Base-by-base conservation (phyloP, 805 yeast species). In the Kregervanrija fluxuum region DNA sequence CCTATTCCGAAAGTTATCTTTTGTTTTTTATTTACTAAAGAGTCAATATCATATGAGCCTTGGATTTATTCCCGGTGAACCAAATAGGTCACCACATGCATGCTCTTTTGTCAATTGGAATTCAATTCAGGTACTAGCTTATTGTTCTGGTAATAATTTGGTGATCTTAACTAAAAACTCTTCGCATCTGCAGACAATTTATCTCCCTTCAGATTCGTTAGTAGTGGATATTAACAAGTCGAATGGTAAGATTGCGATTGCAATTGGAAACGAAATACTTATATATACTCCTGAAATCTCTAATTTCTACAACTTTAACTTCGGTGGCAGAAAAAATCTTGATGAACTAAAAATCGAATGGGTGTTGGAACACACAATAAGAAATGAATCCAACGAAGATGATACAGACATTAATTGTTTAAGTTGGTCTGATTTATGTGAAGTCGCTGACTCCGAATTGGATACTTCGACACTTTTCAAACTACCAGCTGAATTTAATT, bases 71-170 rank as follows among this genome's bases (percentile, higher is more conserved):
- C 96, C 96, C 2, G 97, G 97, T 1, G 86, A 85, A 57, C 93
- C 93, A 14, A 84, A 82, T 59, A 62, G 68, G 38, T 59, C 75
- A 1, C 69, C 68, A 11, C 75, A 75, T 51, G 67, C 87, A 1
- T 74, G 79, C 17, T 68, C 77, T 35, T 82, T 79, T 48, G 74
- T 71, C 6, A 64, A 67, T 34, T 88, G 95, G 95, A 78, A 77
- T 44, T 69, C 70, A 10, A 78, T 77, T 47, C 74, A 78, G 42
- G 62, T 88, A 2, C 64, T 85, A 32, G 80, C 79, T 1, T 91
- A 91, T 60, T 85, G 89, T 46, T 86, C 96, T 1, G 97, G 96
- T 0, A 88, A 88, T 64, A 88, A 87, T 59, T 68, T 91, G 52
- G 84, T 91, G 32, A 73, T 85, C 4, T 59, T 81, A 3, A 70